Evolutionary conservation across 2,329 filamentous ascomycete species (phyloP).

Genomic region (Penicillium oxalicum): DNA sequence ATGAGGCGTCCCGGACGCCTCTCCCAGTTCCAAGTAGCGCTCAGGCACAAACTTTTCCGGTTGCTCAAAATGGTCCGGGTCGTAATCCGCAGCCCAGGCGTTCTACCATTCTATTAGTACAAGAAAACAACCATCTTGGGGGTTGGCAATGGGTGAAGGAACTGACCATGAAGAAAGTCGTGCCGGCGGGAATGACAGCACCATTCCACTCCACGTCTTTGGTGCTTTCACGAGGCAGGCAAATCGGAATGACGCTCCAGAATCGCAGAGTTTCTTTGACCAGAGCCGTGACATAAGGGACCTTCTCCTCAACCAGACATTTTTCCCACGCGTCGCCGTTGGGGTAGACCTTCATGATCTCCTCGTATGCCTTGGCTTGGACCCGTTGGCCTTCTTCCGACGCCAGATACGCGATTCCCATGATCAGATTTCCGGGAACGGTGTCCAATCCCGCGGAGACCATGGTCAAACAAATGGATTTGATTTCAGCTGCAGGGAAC

Average conservation of each 20-base stretch:
- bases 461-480: conserved; percentile 76
- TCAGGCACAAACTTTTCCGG: conserved; percentile 62
- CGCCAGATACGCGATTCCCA: conserved; percentile 72
- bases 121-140: neutral
- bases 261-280: conserved; percentile 73
- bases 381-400: conserved; percentile 61
- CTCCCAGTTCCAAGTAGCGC: conserved; percentile 56
- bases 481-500: conserved; percentile 58
- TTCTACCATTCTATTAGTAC: conserved; percentile 42
- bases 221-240: conserved; percentile 64
- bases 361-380: conserved; percentile 62
- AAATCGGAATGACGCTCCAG: conserved; percentile 75
- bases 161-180: conserved; percentile 69
- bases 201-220: conserved; percentile 66
- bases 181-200: conserved; percentile 64
- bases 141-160: neutral
- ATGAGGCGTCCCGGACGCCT: conserved; percentile 52
- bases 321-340: conserved; percentile 69
- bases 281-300: conserved; percentile 69
- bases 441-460: conserved; percentile 77
- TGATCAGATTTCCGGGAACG: conserved; percentile 71
- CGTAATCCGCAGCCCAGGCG: conserved; percentile 69
- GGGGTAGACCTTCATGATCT: conserved; percentile 66
- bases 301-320: conserved; percentile 66
- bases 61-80: conserved; percentile 60